Conservation (phyloP, 2,329 filamentous ascomycete genomes). For the Colletotrichum sp. region DNA sequence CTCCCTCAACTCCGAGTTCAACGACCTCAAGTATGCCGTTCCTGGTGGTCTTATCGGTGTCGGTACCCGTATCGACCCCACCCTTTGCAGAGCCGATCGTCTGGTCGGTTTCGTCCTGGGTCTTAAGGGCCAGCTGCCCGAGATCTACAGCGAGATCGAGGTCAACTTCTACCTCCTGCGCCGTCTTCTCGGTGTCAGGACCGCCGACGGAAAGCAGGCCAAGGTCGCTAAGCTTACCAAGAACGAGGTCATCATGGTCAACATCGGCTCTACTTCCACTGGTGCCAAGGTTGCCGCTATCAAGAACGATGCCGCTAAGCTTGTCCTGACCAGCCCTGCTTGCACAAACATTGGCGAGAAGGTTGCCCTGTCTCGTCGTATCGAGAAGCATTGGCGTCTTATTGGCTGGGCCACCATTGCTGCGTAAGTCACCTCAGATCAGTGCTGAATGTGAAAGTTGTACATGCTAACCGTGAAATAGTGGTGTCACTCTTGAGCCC, state of each 20-base stretch:
- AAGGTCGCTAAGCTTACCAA: constrained; percentile 98
- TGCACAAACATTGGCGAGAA: constrained; percentile 99
- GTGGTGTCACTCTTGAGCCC: constrained; percentile 60
- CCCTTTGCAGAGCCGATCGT: constrained; percentile 97
- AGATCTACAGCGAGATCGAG: constrained; percentile 98
- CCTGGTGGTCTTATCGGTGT: constrained; percentile 98
- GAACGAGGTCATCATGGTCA: constrained; percentile 99
- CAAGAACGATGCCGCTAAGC: constrained; percentile 96
- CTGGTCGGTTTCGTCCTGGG: constrained; percentile 97
- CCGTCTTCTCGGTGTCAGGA: constrained; percentile 93
- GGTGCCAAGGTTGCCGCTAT: constrained; percentile 97
- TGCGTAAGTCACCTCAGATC: constrained; percentile 53
- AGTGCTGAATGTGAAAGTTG: neutral
- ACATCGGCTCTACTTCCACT: constrained; percentile 97
- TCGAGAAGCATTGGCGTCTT: constrained; percentile 98
- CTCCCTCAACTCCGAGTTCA: constrained; percentile 92
- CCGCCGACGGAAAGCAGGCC: constrained; percentile 97
- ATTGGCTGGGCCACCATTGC: constrained; percentile 90
- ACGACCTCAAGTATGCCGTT: constrained; percentile 97
- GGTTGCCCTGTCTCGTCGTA: constrained; percentile 93
- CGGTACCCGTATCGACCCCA: constrained; percentile 95
- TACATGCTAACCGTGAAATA: constrained; percentile 33
- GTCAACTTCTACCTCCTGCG: constrained; percentile 99
- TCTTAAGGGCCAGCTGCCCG: constrained; percentile 89
- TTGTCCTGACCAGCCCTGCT: constrained; percentile 89